phyloP scores from a whole-genome alignment of 371 early-diverging fungal genomes.

The Apophysomyces trapeziformis region DNA sequence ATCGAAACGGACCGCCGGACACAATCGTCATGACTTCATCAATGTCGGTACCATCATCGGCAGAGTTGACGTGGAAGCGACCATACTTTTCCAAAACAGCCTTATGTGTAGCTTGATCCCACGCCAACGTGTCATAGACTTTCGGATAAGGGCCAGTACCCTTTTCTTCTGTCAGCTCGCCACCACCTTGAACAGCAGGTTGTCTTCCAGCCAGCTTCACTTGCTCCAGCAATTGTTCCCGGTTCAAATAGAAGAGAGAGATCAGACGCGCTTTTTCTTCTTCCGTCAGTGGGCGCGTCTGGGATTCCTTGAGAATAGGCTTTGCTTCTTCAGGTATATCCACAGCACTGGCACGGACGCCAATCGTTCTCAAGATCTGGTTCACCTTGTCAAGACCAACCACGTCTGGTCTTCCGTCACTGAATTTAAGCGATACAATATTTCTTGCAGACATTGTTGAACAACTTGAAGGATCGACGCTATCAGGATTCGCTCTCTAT shows the following conservation, averaged over 20 bases:
- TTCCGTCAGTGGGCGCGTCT: neutral
- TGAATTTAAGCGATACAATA: neutral
- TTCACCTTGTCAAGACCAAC: neutral
- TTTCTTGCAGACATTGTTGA: neutral
- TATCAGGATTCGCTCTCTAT: neutral
- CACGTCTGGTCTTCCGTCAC: slow-evolving; percentile 1
- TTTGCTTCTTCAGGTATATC: neutral
- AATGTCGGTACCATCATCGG: neutral
- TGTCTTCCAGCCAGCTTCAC: neutral
- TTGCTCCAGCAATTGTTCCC: neutral
- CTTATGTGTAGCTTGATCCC: neutral
- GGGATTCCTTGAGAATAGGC: neutral
- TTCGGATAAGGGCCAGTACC: neutral
- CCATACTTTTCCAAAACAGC: neutral
- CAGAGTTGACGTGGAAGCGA: slow-evolving; percentile 1
- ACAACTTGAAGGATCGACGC: neutral
- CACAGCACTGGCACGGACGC: neutral
- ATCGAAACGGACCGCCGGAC: neutral
- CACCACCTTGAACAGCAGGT: neutral
- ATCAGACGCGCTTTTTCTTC: neutral
- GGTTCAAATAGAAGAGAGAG: neutral
- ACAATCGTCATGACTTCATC: neutral
- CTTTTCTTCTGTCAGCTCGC: neutral
- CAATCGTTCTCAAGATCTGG: neutral
- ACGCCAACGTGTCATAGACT: neutral